Conservation (phyloP, 306 rosid genomes). For the Rosa chinensis region DNA sequence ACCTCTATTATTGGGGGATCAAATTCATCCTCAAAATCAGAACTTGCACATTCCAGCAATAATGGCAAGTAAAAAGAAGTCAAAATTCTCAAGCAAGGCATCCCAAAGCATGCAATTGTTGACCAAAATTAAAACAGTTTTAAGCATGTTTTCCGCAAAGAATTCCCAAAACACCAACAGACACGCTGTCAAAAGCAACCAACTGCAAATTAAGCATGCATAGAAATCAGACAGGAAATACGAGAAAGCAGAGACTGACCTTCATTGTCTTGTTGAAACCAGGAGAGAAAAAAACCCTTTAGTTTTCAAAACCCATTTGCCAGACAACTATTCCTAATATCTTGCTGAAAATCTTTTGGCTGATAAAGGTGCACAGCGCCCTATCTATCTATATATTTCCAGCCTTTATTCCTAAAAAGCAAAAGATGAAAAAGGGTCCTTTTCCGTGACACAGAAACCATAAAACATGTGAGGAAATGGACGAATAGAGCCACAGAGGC, state of each 20-base stretch:
- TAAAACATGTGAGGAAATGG: slow-evolving; percentile 31
- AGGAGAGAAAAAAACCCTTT: not conserved
- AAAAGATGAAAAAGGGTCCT: slow-evolving; percentile 4
- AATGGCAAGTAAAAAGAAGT: not conserved
- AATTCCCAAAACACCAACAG: not conserved
- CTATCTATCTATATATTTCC: not conserved
- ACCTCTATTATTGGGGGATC: not conserved
- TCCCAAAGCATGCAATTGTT: not conserved
- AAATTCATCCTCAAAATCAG: not conserved
- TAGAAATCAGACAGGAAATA: not conserved
- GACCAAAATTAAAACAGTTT: not conserved
- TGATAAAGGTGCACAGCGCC: not conserved
- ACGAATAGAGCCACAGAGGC: slow-evolving; percentile 14
- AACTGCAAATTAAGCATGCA: not conserved
- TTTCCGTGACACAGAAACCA: slow-evolving; percentile 12
- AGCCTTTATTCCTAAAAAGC: slow-evolving; percentile 10
- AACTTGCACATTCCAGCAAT: slow-evolving; percentile 9
- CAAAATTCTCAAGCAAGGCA: slow-evolving; percentile 1
- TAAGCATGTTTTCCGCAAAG: not conserved
- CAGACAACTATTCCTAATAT: not conserved
- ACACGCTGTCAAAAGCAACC: not conserved
- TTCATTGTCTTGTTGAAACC: not conserved
- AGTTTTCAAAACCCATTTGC: slow-evolving; percentile 11
- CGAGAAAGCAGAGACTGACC: not conserved
- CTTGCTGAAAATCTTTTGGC: slow-evolving; percentile 8